Evolutionary conservation across 306 rosid species (phyloP), one percentile per base, ranked within the genome.

Genomic region (Trifolium fragiferum): DNA sequence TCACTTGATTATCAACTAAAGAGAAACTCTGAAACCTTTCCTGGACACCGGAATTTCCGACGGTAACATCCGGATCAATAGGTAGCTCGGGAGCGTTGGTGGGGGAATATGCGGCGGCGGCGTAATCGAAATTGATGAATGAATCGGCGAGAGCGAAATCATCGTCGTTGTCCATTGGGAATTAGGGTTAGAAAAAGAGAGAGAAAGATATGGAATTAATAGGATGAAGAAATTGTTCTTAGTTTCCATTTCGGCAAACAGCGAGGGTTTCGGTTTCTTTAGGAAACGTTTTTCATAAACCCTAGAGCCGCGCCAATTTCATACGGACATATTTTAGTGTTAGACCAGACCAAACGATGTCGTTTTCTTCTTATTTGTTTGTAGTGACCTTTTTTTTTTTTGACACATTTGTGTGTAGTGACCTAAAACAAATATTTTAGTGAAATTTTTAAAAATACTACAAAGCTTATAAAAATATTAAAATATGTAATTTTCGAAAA

Each of bases 71-170:
- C 25, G 6, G 67, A 75, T 23, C 30, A 49, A 8, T 19, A 10
- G 12, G 47, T 1, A 78, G 75, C 10, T 68, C 69, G 70, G 10
- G 70, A 83, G 81, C 4, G 33, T 6, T 27, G 60, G 6, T 3
- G 12, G 60, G 63, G 35, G 8, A 2, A 23, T 5, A 30, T 30
- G 33, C 7, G 33, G 62, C 33, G 5, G 44, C 80, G 7, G 84
- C 75, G 4, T 86, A 84, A n/a, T 92, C 92, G 19, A 85, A 89
- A 79, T 89, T 89, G 15, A 86, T 78, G 57, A 92, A 86, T 0
- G 96, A 88, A 82, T 89, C 97, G 1, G 78, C 88, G 51, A 87
- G 77, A 27, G 91, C 76, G 41, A 80, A 15, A 44, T 81, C 83
- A 37, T 82, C 83, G 40, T 70, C 83, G 21, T 66, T 58, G 10